Conservation (phyloP, 345 rosid species). For the Isatis tinctoria region DNA sequence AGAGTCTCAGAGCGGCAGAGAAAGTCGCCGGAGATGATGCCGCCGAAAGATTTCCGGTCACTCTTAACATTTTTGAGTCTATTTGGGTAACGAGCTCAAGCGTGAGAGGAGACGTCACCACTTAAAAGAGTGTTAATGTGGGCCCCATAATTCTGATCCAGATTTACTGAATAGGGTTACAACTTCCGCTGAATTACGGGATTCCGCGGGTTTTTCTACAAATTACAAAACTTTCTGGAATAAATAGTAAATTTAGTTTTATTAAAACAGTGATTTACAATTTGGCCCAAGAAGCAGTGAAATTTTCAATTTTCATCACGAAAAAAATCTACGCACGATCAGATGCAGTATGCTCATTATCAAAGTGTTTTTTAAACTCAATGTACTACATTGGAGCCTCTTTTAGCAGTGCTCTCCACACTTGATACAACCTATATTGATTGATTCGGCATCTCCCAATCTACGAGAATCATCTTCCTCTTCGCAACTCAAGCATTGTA, state of each 20-base stretch:
- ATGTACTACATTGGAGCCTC: too few species aligned
- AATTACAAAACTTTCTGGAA: not conserved
- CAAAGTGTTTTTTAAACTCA: too few species aligned
- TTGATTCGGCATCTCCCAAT: too few species aligned
- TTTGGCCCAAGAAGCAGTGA: not conserved
- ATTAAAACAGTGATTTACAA: not conserved
- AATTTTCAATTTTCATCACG: too few species aligned
- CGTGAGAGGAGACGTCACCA: not conserved
- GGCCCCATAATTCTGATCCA: not conserved
- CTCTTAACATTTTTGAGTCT: constrained; percentile 19
- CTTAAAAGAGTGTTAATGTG: not conserved
- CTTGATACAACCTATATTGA: too few species aligned
- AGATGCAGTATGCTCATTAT: too few species aligned
- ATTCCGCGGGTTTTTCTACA: not conserved
- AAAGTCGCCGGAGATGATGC: constrained; percentile 20
- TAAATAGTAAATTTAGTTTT: not conserved
- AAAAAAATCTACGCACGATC: too few species aligned
- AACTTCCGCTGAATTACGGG: not conserved
- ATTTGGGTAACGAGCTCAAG: not conserved
- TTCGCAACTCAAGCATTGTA: too few species aligned
- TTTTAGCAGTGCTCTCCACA: too few species aligned
- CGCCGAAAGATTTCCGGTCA: constrained; percentile 22
- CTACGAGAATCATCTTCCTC: too few species aligned
- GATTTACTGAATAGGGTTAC: not conserved
- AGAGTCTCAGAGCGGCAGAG: constrained; percentile 36